These are phyloP conservation scores for Eleusine coracana DNA, from an alignment of 176 grass and related monocot species.

Conservation along the genomic window DNA sequence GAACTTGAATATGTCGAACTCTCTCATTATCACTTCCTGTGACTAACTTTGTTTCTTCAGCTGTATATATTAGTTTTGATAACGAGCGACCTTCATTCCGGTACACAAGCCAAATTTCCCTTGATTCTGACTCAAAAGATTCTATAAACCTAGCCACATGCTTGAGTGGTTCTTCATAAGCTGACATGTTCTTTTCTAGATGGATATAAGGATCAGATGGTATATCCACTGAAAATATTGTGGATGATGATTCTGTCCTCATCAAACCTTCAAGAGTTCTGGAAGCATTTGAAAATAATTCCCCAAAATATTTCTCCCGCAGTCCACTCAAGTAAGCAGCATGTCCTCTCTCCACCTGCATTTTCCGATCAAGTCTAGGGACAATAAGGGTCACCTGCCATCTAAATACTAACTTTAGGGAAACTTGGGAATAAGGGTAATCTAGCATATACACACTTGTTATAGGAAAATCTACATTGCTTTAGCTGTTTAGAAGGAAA, in stretches of 20 bases:
- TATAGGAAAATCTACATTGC: conserved; percentile 2
- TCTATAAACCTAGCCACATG: conserved; percentile 97
- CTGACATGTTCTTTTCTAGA: conserved; percentile 49
- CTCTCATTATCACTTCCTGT: conserved; percentile 68
- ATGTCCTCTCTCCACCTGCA: conserved; percentile 91
- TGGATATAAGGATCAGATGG: conserved; percentile 33
- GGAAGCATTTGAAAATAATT: conserved; percentile 89
- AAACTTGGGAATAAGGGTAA: conserved; percentile 9
- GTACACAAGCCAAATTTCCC: conserved; percentile 96
- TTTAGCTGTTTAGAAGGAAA: conserved; percentile 21
- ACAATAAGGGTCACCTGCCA: conserved; percentile 7
- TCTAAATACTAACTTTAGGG: conserved; percentile 17
- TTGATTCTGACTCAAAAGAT: conserved; percentile 96
- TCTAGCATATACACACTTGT: conserved; percentile 9
- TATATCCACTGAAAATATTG: conserved; percentile 34
- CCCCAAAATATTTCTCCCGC: conserved; percentile 94
- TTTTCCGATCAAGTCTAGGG: conserved; percentile 36
- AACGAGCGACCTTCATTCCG: conserved; percentile 81
- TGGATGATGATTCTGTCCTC: conserved; percentile 42
- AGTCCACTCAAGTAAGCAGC: conserved; percentile 91
- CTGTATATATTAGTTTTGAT: conserved; percentile 89
- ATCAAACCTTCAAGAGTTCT: conserved; percentile 59
- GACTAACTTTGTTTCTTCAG: conserved; percentile 81
- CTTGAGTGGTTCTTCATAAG: conserved; percentile 68
- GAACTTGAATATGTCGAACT: conserved; percentile 66